phyloP scores from a whole-genome alignment of 495 filamentous ascomycete genomes.

The Hypoxylon subgilvum region DNA sequence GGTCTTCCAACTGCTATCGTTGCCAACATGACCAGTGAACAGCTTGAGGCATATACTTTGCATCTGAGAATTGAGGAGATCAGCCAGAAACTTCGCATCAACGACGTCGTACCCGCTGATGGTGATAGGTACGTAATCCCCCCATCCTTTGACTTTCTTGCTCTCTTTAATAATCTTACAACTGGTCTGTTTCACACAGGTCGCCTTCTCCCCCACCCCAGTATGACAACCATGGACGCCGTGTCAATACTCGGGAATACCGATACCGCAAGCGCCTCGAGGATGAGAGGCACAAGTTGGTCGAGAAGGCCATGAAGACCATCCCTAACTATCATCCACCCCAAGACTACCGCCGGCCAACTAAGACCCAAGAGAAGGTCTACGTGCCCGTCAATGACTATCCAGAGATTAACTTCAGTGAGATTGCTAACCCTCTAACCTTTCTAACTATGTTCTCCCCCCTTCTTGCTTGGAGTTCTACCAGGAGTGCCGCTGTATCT shows the following conservation, averaged over 20 bases:
- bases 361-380: constrained; percentile 99
- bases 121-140: constrained; percentile 76
- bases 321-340: constrained; percentile 98
- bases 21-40: constrained; percentile 95
- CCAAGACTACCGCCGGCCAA: constrained; percentile 94
- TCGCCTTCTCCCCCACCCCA: constrained; percentile 95
- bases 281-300: constrained; percentile 96
- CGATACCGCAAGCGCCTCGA: constrained; percentile 97
- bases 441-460: constrained; percentile 67
- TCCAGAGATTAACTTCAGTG: constrained; percentile 99
- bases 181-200: constrained; percentile 53
- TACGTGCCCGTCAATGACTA: constrained; percentile 99
- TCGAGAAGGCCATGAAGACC: constrained; percentile 97
- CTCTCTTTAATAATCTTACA: background rate
- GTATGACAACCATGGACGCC: constrained; percentile 97
- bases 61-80: constrained; percentile 98
- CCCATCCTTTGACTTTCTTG: background rate
- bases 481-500: constrained; percentile 40
- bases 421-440: constrained; percentile 99
- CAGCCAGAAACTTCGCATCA: constrained; percentile 96
- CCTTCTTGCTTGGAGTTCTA: constrained; percentile 48
- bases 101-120: constrained; percentile 95
- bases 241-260: constrained; percentile 97
- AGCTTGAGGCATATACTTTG: constrained; percentile 93
- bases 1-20: constrained; percentile 94